Conservation (phyloP, 176 grass and related monocot species). For the Eleusine coracana region DNA sequence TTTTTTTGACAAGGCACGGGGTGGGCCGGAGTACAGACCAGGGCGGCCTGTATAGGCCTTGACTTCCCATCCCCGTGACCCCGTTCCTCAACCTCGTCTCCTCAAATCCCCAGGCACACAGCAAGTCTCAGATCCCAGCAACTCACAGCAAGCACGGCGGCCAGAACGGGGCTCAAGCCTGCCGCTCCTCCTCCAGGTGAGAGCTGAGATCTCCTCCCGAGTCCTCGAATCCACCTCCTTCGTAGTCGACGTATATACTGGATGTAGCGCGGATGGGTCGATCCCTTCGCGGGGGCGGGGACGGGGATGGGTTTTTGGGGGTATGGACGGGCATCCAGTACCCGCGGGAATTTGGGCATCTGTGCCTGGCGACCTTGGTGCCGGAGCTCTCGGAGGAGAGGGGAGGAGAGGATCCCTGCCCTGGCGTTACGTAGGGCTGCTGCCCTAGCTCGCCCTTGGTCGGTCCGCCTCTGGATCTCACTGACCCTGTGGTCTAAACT, state of each 20-base stretch:
- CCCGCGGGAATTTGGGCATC: too few species aligned
- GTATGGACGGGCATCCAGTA: neutral
- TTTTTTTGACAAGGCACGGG: too few species aligned
- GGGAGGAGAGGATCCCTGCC: too few species aligned
- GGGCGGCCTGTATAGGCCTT: neutral
- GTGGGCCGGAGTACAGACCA: too few species aligned
- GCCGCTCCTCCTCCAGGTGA: neutral
- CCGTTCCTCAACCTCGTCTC: neutral
- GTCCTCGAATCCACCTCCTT: neutral
- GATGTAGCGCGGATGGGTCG: neutral
- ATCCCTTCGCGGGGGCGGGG: neutral
- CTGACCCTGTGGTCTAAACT: too few species aligned
- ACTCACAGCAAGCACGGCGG: neutral
- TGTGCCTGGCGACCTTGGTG: too few species aligned
- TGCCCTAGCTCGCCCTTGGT: neutral
- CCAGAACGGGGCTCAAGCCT: neutral
- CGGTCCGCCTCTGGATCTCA: neutral
- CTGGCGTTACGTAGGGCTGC: neutral
- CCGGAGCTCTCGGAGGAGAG: too few species aligned
- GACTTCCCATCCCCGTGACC: neutral
- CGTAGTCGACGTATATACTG: neutral
- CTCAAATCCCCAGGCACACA: neutral
- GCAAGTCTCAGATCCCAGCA: neutral
- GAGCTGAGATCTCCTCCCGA: neutral
- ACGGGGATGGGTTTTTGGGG: neutral